Base-by-base conservation (phyloP, 805 yeast genomes). In the Yamadazyma scolyti region DNA sequence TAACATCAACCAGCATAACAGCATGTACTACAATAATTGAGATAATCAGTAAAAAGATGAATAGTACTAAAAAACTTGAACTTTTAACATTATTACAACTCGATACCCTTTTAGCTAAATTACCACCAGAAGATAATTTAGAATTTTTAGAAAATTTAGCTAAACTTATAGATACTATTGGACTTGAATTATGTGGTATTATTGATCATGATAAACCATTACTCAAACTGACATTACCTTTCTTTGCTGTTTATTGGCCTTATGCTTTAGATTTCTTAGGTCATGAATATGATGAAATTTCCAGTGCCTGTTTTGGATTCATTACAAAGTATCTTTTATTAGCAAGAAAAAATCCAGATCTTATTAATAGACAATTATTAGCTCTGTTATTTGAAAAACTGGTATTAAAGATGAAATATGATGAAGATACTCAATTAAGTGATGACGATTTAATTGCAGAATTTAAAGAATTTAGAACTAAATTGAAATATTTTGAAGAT, bases 271-370 rank as follows among this genome's bases (percentile, higher is more conserved):
- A 69, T 37, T 85, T 82, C 42, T 69, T 93, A 51, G 71, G 76
- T 18, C 82, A 87, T 53, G 95, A 82, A 41, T 88, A 81, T 50
- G 97, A 93, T 55, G 97, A 93, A 44, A 81, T 90, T 9, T 77
- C 94, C 1, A 68, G 73, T 22, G 95, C 86, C 54, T 82, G 87
- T 5, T 82, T 90, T 49, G 82, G 93, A 6, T 83, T 87, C 47
- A 63, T 93, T 27, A 75, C 84, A 22, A 83, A 78, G 31, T 88
- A 80, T 52, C 63, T 93, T 39, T 60, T 84, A 8, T 71, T 81
- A 25, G 61, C 88, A 43, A 85, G 77, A 59, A 86, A 77, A 50
- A 63, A 61, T 36, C 56, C 63, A 9, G 47, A 44, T 6, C 48
- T 62, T 26, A 43, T 47, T 27, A 47, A 59, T 8, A 31, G 46